Base-by-base conservation (phyloP, 2,329 filamentous ascomycete genomes). In the Paraphaeosphaeria minitans region DNA sequence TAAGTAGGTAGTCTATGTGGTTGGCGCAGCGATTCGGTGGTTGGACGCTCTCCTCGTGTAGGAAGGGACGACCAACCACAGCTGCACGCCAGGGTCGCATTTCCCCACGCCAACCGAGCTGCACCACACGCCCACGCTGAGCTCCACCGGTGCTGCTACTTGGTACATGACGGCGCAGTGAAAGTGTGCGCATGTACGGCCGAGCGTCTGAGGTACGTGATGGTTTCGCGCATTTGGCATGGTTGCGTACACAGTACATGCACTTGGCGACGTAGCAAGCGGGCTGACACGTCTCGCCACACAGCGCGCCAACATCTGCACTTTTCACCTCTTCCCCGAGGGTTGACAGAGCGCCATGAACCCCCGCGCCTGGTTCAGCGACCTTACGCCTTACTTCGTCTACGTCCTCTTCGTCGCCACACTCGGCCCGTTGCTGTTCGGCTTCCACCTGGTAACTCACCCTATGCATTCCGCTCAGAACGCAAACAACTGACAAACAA, bases 401-500 rank as follows among this genome's bases (percentile, higher is more conserved):
- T 86, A 92, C 71, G 80, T 95, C 48, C 85, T 98, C 56, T 79
- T 87, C 60, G 83, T 93, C 59, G 87, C 91, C 45, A 96, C 93
- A 0, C 79, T 97, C 19, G 95, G 94, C 0, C 92, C 95, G 1
- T 84, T 98, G 46, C 92, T 97, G 71, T 99, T 97, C 74, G 95
- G 95, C 62, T 97, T 92, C 78, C 94, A 98, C 78, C 79, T 98
- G 75, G 93, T 95, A 84, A 72, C 64, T 71, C 31, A 46, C 39
- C 56, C 19, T 31, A 45, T 37, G 13, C 31, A 43, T 14, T 16
- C 37, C 22, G 27, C 16, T 27, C 16, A 12, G 3, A 12, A 12
- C 29, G 8, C 8, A 24, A 7, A 22, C 51, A 35, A 10, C 31
- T 13, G 13, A 12, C 67, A 73, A 64, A 75, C 16, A 14, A 3